These are phyloP conservation scores for Claviceps sorghi DNA, from an alignment of 2,329 filamentous ascomycete genomes.

Conservation along the genomic window DNA sequence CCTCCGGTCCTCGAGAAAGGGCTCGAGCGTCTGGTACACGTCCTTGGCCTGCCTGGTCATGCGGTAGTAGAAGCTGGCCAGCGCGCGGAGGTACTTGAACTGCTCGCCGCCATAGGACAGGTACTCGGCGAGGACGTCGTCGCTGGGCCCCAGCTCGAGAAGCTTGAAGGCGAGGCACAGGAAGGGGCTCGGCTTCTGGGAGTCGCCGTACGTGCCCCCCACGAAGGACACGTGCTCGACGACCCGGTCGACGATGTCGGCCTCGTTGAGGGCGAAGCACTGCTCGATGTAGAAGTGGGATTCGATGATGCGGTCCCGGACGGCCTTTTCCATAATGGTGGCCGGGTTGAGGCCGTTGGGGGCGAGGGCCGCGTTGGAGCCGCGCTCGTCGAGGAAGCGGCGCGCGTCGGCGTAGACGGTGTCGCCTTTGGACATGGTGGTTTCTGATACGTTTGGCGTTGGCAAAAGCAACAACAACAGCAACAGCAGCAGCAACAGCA, in stretches of 20 bases:
- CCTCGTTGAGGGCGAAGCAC: slow-evolving; percentile 86
- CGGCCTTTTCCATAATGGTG: slow-evolving; percentile 90
- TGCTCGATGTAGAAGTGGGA: slow-evolving; percentile 98
- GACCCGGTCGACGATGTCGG: slow-evolving; percentile 73
- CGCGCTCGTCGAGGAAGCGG: slow-evolving; percentile 78
- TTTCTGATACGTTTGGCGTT: slow-evolving; percentile 1
- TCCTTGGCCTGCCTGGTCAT: slow-evolving; percentile 71
- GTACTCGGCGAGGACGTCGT: slow-evolving; percentile 68
- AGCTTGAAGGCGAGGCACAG: slow-evolving; percentile 91
- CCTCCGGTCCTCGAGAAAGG: slow-evolving; percentile 63
- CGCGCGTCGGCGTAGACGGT: slow-evolving; percentile 66
- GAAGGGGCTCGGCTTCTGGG: slow-evolving; percentile 82
- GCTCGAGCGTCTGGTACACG: slow-evolving; percentile 68
- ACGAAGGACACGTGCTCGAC: slow-evolving; percentile 69
- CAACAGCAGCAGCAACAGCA: too few species aligned
- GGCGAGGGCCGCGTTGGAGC: slow-evolving; percentile 59
- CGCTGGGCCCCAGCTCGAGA: slow-evolving; percentile 69
- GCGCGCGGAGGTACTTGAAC: slow-evolving; percentile 76
- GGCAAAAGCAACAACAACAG: too few species aligned
- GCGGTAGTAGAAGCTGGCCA: slow-evolving; percentile 87
- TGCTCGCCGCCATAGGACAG: slow-evolving; percentile 58
- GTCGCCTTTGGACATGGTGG: slow-evolving; percentile 24
- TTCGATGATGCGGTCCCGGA: slow-evolving; percentile 88
- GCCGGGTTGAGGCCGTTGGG: slow-evolving; percentile 84
- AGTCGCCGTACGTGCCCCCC: slow-evolving; percentile 72